phyloP scores from a whole-genome alignment of 2,329 filamentous ascomycete genomes.

The Aphanoascus verrucosus region DNA sequence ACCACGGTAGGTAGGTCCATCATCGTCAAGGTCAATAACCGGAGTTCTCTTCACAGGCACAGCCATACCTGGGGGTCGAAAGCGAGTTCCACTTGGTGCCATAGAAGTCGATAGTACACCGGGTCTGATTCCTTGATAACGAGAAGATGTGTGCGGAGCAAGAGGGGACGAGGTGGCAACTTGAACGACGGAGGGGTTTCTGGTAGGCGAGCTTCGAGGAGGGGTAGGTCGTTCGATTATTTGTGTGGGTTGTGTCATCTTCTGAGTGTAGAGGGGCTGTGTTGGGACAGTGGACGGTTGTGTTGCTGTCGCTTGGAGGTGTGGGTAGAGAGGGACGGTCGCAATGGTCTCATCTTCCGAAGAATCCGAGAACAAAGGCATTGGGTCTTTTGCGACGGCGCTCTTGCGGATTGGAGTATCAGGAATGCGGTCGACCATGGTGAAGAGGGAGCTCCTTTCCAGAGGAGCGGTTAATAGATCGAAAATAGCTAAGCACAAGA shows the following conservation, averaged over 20 bases:
- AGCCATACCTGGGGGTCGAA: conserved; percentile 43
- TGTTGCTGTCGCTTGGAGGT: conserved; percentile 20
- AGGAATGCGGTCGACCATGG: conserved; percentile 16
- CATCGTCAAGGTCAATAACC: conserved; percentile 43
- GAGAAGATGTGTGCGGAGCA: conserved; percentile 37
- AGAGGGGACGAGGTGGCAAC: conserved; percentile 83
- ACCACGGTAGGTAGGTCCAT: conserved; percentile 48
- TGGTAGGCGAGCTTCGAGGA: conserved; percentile 23
- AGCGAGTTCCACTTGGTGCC: conserved; percentile 65
- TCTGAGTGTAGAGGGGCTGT: conserved; percentile 40
- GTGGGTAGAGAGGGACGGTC: conserved; percentile 36
- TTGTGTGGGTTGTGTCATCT: conserved; percentile 51
- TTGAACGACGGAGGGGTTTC: conserved; percentile 49
- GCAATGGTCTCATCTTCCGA: conserved; percentile 39
- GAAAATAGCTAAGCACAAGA: background rate
- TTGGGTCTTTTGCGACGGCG: conserved; percentile 24
- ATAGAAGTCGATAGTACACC: conserved; percentile 51
- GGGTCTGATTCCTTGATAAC: conserved; percentile 25
- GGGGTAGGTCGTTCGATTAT: conserved; percentile 39
- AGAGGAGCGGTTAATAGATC: background rate
- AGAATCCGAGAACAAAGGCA: conserved; percentile 23
- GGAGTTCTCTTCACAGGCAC: conserved; percentile 32
- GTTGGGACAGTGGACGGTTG: conserved; percentile 36
- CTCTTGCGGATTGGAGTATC: conserved; percentile 33
- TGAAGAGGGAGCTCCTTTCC: background rate